Evolutionary conservation across 345 rosid genomes (phyloP).

Genomic region (Hevea brasiliensis): DNA sequence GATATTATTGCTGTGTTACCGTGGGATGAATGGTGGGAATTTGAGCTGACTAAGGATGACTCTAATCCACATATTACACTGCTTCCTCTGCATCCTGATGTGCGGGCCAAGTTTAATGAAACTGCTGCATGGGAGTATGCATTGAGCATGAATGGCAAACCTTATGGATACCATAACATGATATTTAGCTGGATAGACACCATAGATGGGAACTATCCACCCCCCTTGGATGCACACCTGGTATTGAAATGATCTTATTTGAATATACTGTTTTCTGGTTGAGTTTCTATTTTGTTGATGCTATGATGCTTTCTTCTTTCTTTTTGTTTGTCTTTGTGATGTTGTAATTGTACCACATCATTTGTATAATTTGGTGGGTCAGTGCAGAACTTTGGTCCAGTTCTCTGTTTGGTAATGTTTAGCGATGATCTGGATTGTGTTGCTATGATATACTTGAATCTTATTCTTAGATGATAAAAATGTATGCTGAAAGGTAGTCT

Average conservation of each 20-base stretch:
- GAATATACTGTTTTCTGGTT: background rate
- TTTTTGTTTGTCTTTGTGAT: no score
- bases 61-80: constrained; percentile 88
- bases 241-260: constrained; percentile 39
- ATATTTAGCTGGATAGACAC: constrained; percentile 99
- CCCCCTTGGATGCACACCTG: constrained; percentile 93
- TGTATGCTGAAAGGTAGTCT: no score
- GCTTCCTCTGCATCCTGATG: constrained; percentile 88
- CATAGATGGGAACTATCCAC: constrained; percentile 76
- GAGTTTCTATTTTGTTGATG: background rate
- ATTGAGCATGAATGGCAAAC: constrained; percentile 75
- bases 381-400: background rate
- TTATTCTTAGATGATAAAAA: no score
- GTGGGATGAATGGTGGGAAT: constrained; percentile 99
- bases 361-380: background rate
- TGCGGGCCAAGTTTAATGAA: constrained; percentile 82
- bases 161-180: constrained; percentile 97
- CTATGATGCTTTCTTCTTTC: background rate
- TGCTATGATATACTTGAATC: no score
- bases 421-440: background rate
- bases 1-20: constrained; percentile 77
- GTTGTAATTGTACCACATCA: background rate
- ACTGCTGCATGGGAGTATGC: constrained; percentile 99
- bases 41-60: constrained; percentile 85
- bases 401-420: background rate